Evolutionary conservation across 257 asterid species (phyloP).

Genomic region (Plantago ovata): DNA sequence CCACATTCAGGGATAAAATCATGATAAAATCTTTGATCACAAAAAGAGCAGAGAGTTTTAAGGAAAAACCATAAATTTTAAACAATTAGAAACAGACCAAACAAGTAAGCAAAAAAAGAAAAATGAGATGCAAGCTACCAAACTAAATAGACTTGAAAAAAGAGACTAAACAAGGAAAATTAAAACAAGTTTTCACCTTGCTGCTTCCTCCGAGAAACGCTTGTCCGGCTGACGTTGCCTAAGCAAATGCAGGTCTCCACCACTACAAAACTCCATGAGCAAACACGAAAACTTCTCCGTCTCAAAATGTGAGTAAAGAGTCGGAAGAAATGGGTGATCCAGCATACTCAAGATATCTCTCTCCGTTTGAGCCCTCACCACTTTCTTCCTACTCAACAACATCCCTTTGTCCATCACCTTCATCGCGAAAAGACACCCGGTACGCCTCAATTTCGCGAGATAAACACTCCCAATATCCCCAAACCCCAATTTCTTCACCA

Average conservation of each 20-base stretch:
- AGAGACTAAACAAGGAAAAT: not conserved
- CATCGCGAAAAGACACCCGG: constrained; percentile 72
- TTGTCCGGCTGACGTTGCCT: constrained; percentile 79
- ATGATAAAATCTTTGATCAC: no score
- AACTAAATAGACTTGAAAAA: not conserved
- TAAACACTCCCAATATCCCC: constrained; percentile 96
- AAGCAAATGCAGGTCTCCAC: constrained; percentile 91
- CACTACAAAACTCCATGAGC: constrained; percentile 94
- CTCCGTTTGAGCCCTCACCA: constrained; percentile 80
- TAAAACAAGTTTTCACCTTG: constrained; percentile 47
- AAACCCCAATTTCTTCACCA: constrained; percentile 79
- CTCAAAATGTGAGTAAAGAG: constrained; percentile 80
- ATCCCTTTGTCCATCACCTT: constrained; percentile 90
- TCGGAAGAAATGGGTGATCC: constrained; percentile 91
- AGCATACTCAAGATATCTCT: constrained; percentile 68
- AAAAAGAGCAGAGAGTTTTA: no score
- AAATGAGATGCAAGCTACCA: no score
- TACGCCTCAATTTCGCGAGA: constrained; percentile 71
- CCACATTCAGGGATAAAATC: not conserved
- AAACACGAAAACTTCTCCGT: constrained; percentile 83
- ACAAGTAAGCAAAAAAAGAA: no score
- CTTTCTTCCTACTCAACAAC: constrained; percentile 72
- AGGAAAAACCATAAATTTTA: no score
- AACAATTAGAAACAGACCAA: no score
- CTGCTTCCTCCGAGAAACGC: constrained; percentile 82